Base-by-base conservation (phyloP, 106 monocot species). In the Ottelia alismoides region DNA sequence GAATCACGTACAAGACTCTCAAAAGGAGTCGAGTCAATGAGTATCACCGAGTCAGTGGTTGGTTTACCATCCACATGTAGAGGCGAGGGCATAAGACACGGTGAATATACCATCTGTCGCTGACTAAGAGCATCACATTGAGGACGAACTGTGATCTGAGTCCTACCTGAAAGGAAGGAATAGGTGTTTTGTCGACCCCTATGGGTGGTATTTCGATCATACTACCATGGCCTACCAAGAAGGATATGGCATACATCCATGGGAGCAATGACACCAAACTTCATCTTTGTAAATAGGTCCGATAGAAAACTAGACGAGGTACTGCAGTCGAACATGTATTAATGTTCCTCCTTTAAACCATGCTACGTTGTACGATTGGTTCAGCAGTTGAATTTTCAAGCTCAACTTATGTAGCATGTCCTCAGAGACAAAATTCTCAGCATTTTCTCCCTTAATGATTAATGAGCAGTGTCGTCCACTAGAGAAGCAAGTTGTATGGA, bases 161-260 rank as follows among this genome's bases (percentile, higher is more conserved):
- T 1, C 12, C 19, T 30, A 17, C 0, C 27, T n/a, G 19, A 7
- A 1, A 18, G 6, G n/a, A 31, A 2, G n/a, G 20, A 17, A 20
- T 55, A 11, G 1, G 2, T 2, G 1, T 55, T 11, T 53, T 43
- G 2, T 30, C 31, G 12, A 20, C 22, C n/a, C 22, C 27, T 53
- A 27, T 54, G 22, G 12, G 28, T 64, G 1, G 53, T n/a, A 23
- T 47, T 21, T 0, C 45, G 21, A 30, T 65, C 28, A 27, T 11
- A 29, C 16, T 65, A 45, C 27, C 43, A 54, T 4, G 52, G 52
- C 1, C 64, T 11, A 21, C 64, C 64, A 18, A 64, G 40, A 2
- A 55, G 2, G 1, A 65, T 23, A 30, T 53, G 52, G 19, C 23
- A 20, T 3, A 44, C 53, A 21, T 54, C n/a, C 53, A 64, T 54